Percentiles rank a stretch among this genome's conserved stretches.
Evolutionary conservation across 2,329 filamentous ascomycete genomes (phyloP).

Genomic region (Magnaporthiopsis incrustans): DNA sequence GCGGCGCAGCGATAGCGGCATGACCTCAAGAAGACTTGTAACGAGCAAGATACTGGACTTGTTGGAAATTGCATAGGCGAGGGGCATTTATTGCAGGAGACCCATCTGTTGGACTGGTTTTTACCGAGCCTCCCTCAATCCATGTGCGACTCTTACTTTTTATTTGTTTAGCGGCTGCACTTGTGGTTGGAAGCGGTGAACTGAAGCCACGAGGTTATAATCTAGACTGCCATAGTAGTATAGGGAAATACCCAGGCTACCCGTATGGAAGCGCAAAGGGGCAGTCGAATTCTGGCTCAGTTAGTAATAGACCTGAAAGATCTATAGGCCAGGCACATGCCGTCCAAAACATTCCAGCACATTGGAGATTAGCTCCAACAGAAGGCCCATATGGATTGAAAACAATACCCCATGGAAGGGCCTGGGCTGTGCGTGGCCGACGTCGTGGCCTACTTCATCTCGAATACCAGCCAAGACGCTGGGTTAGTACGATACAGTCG

Average conservation of each 20-base stretch:
- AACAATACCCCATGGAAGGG: background rate
- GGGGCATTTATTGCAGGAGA: background rate
- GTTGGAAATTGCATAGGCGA: background rate
- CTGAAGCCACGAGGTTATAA: background rate
- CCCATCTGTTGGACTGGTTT: background rate
- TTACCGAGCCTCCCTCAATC: too few species aligned
- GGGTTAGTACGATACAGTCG: constrained; percentile 1
- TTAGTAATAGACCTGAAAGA: too few species aligned
- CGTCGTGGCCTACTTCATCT: background rate
- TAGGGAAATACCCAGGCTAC: too few species aligned
- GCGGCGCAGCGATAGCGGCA: constrained; percentile 65
- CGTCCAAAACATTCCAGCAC: too few species aligned
- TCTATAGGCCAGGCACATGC: too few species aligned
- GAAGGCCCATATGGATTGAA: background rate
- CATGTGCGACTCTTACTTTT: background rate
- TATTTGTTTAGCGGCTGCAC: background rate
- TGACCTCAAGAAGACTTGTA: constrained; percentile 46
- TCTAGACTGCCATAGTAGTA: too few species aligned
- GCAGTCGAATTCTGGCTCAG: too few species aligned
- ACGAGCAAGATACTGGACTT: constrained; percentile 47
- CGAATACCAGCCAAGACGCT: background rate
- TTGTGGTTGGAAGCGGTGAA: background rate
- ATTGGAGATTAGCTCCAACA: too few species aligned
- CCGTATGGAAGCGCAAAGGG: too few species aligned
- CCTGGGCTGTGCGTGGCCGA: background rate